Conservation (phyloP, 2,329 filamentous ascomycete species). For the Fusarium sp. region DNA sequence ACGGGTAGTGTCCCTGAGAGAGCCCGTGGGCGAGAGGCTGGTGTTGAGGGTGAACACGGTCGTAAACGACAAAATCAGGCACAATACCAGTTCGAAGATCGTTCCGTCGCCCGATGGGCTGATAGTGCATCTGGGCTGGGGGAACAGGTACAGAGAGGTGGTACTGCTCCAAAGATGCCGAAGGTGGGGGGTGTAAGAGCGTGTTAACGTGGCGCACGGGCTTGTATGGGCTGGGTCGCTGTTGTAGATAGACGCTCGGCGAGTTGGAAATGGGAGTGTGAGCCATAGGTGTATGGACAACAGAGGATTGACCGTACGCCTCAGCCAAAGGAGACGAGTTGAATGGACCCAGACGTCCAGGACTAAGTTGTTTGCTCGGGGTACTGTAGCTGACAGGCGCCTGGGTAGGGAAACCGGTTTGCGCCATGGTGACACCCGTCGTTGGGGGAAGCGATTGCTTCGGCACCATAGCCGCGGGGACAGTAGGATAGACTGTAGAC, state of each 20-base stretch:
- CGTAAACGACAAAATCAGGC: constrained; percentile 66
- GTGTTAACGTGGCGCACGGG: constrained; percentile 91
- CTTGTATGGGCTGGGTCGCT: constrained; percentile 91
- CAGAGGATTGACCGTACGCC: constrained; percentile 64
- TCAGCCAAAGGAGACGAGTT: constrained; percentile 76
- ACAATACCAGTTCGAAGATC: constrained; percentile 77
- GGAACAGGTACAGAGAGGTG: constrained; percentile 66
- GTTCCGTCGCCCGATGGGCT: constrained; percentile 76
- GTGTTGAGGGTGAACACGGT: constrained; percentile 49
- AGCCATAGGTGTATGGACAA: constrained; percentile 65
- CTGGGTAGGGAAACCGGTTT: constrained; percentile 46
- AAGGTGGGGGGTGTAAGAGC: constrained; percentile 87
- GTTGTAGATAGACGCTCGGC: constrained; percentile 86
- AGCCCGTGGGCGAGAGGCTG: constrained; percentile 22
- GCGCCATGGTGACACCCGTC: constrained; percentile 40
- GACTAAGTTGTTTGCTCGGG: constrained; percentile 65
- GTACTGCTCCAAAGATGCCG: constrained; percentile 80
- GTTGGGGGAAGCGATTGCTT: constrained; percentile 46
- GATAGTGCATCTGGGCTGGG: constrained; percentile 84
- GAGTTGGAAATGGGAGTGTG: constrained; percentile 80
- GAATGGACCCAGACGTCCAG: constrained; percentile 59
- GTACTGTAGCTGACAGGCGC: constrained; percentile 58
- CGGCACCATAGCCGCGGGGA: constrained; percentile 56
- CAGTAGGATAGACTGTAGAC: constrained; percentile 77
- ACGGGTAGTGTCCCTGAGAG: constrained; percentile 51